Evolutionary conservation across 805 yeast species (phyloP), one percentile per base, ranked within the genome.

Genomic region (Tetrapisispora namnaoensis): DNA sequence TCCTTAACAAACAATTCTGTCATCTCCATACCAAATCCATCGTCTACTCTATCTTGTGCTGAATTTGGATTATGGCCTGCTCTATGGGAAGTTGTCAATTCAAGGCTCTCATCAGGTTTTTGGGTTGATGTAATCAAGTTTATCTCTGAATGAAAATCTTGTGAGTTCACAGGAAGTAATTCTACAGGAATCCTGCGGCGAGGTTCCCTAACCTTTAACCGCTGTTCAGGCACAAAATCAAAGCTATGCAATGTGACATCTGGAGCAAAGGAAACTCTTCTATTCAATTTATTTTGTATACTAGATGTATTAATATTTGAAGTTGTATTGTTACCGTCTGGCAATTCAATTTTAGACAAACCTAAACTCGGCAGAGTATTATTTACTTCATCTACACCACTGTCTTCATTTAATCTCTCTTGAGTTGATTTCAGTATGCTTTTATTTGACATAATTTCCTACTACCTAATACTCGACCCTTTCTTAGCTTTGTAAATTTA

Each of bases 251-350:
- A 69, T 3, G 84, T 80, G 0, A 81, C 86, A 55, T 80, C 86
- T 1, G 85, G 85, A 0, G 90, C 90, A 70, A 85, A 85, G 4
- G 88, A 80, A 5, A 85, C 91, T 24, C 91, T 66, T 49, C 91
- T 52, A 37, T 53, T 57, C 4, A 45, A 45, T 46, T 51, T 61
- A n/a, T 32, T 42, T 32, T 53, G 58, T 35, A 54, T 39, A 20
- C 36, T 38, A 7, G 56, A 27, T 3, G 60, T 56, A 36, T 55
- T 56, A 3, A 62, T 54, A 43, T 54, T 56, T 2, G 66, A 60
- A 6, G 66, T 63, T 3, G 66, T 62, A 40, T 62, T 63, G 48
- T 59, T 63, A 7, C 57, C 59, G n/a, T 53, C 59, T 3, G 48
- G 18, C 2, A 52, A n/a, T 2, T 55, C 61, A 2, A 50, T 44